These are phyloP conservation scores for Vickermania spadyakhi DNA, from an alignment of 208 protist species.

Conservation along the genomic window DNA sequence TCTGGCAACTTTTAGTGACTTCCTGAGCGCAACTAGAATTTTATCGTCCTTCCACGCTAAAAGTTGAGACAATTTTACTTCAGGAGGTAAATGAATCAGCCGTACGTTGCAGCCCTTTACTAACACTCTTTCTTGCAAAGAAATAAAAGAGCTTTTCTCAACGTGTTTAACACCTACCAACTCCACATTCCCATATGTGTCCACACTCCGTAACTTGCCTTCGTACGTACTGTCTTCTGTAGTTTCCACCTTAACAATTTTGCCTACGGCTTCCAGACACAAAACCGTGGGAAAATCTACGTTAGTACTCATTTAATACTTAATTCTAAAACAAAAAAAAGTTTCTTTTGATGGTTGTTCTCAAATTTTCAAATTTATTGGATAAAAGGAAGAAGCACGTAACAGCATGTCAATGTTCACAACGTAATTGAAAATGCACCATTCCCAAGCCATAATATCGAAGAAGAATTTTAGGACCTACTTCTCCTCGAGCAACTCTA, in stretches of 20 bases:
- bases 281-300: slow-evolving; percentile 29
- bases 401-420: too few relatives aligned
- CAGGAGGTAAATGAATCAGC: slow-evolving; percentile 45
- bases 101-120: slow-evolving; percentile 32
- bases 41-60: slow-evolving; percentile 34
- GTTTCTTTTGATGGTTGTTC: too few relatives aligned
- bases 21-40: slow-evolving; percentile 24
- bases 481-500: too few relatives aligned
- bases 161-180: slow-evolving; percentile 39
- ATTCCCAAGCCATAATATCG: too few relatives aligned
- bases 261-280: slow-evolving; percentile 27
- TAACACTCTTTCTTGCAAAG: slow-evolving; percentile 38
- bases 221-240: slow-evolving; percentile 30
- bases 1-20: slow-evolving; percentile 25
- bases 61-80: slow-evolving; percentile 41
- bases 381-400: too few relatives aligned
- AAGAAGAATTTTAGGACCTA: too few relatives aligned
- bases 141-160: slow-evolving; percentile 38
- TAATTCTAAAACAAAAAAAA: too few relatives aligned
- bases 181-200: slow-evolving; percentile 49
- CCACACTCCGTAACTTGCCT: slow-evolving; percentile 35
- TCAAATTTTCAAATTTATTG: too few relatives aligned
- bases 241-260: slow-evolving; percentile 46
- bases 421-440: too few relatives aligned
- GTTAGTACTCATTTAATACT: not conserved